A percentile compares a stretch with the other conserved stretches of the same genome.
Evolutionary conservation across 768 basidiomycete genomes (phyloP).

Genomic region (Calocera viscosa): DNA sequence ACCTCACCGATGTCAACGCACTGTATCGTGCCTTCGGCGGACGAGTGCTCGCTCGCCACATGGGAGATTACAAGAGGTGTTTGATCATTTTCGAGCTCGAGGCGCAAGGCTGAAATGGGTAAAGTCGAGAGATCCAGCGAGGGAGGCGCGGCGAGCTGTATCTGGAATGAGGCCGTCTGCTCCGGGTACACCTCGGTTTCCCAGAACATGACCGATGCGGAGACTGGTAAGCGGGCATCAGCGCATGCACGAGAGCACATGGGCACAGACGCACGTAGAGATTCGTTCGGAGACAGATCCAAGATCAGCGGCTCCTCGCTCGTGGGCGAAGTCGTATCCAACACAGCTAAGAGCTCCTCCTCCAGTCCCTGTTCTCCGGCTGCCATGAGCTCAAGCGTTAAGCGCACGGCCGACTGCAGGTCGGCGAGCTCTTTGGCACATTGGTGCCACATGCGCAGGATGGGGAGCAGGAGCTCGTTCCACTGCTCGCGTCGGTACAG

Average conservation of each 20-base stretch:
- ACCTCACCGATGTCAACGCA: conserved; percentile 37
- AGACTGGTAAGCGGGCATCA: conserved; percentile 35
- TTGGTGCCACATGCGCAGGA: conserved; percentile 68
- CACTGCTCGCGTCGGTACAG: conserved; percentile 80
- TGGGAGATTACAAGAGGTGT: conserved; percentile 45
- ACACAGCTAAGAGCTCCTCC: conserved; percentile 58
- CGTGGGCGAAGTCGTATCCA: conserved; percentile 45
- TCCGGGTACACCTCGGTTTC: conserved; percentile 45
- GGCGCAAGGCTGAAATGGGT: conserved; percentile 45
- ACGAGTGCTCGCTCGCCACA: conserved; percentile 12
- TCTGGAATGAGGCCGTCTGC: conserved; percentile 58
- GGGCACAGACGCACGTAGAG: not conserved
- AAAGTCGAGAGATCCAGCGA: conserved; percentile 41
- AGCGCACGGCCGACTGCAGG: conserved; percentile 56
- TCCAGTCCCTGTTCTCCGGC: conserved; percentile 51
- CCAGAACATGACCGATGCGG: conserved; percentile 62
- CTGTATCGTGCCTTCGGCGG: conserved; percentile 5
- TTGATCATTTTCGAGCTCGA: conserved; percentile 45
- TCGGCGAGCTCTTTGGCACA: conserved; percentile 70
- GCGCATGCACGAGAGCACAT: not conserved
- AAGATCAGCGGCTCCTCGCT: conserved; percentile 46
- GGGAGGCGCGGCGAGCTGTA: conserved; percentile 45
- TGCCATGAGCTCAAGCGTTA: conserved; percentile 74
- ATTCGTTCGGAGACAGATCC: conserved; percentile 31
- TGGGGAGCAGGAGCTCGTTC: conserved; percentile 56